phyloP scores from a whole-genome alignment of 352 stramenopile species.

The Globisporangium mamillatum region DNA sequence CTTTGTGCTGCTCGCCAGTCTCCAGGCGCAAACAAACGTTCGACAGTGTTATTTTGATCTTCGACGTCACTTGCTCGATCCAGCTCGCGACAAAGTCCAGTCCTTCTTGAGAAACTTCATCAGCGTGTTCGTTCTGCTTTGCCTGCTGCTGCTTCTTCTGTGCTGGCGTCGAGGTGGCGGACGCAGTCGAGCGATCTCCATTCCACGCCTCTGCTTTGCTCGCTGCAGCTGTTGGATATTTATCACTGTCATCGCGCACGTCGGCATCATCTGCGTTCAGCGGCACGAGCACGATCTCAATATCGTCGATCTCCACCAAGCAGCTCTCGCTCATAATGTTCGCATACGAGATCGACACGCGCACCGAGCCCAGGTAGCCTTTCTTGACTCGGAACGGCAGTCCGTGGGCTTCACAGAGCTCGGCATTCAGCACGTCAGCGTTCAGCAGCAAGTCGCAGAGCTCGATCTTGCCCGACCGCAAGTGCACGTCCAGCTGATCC shows the following conservation, averaged over 20 bases:
- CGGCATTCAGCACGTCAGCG: conserved; percentile 73
- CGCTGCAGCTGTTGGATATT: neutral
- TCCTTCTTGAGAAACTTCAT: conserved; percentile 86
- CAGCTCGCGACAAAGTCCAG: conserved; percentile 88
- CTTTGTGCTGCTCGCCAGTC: conserved; percentile 57
- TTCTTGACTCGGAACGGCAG: conserved; percentile 86
- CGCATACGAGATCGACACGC: conserved; percentile 81
- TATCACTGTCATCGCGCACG: conserved; percentile 8
- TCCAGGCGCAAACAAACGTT: conserved; percentile 83
- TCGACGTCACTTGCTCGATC: conserved; percentile 89
- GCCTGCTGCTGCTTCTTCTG: conserved; percentile 21
- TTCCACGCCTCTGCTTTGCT: conserved; percentile 4
- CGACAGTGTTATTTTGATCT: conserved; percentile 87
- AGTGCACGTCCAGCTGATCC: conserved; percentile 83
- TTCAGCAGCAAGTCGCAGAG: conserved; percentile 82
- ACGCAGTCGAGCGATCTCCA: conserved; percentile 2
- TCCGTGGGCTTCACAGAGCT: conserved; percentile 62
- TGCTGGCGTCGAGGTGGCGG: neutral
- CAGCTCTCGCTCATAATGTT: conserved; percentile 89
- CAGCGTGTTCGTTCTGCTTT: conserved; percentile 36
- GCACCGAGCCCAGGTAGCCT: conserved; percentile 81
- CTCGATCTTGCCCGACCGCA: conserved; percentile 72
- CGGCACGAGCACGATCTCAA: conserved; percentile 85
- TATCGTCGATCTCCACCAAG: conserved; percentile 84
- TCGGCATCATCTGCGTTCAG: conserved; percentile 17